Evolutionary conservation across 805 yeast species (phyloP), one percentile per base, ranked within the genome.

Genomic region (Candida xyloterini): DNA sequence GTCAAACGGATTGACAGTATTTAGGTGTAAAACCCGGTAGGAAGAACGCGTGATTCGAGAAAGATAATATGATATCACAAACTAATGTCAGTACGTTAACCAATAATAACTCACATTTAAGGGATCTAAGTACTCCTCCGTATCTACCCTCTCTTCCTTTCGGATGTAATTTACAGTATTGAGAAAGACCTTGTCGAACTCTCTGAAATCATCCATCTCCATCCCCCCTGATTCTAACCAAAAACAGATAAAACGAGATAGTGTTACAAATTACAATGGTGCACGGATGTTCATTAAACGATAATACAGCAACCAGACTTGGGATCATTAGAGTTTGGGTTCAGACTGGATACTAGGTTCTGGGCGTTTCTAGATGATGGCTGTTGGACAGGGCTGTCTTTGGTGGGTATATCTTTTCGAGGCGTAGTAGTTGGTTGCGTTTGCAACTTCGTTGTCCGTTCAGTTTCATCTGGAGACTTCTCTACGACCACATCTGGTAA

Each of bases 51-150:
- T 13, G 2, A 47, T 36, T 18, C 34, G 33, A 7, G 13, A 18
- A 18, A 51, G 35, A 20, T 54, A 57, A 44, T 40, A 14, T 21
- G 40, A 34, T 7, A 30, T 23, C 13, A 35, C 32, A 35, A 33
- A 40, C 35, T 30, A 26, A 13, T 7, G 38, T 39, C 15, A 32
- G 42, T 13, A 13, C 6, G 8, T 8, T 8, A 27, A 15, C 11
- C n/a, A 16, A n/a, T 6, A 8, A 15, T 4, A 4, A 25, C 30
- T 13, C 13, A 27, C 37, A 3, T 20, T 15, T 18, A 25, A 14
- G 15, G 31, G 31, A 15, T 28, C 21, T 6, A 10, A 6, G 10
- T 4, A 4, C 7, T 10, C 15, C 3, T n/a, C 21, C 10, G 20
- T 11, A 7, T 21, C 23, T 3, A 23, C 4, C 2, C 20, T 29